Evolutionary conservation across 495 filamentous ascomycete genomes (phyloP).

Genomic region (Neurospora sp.): DNA sequence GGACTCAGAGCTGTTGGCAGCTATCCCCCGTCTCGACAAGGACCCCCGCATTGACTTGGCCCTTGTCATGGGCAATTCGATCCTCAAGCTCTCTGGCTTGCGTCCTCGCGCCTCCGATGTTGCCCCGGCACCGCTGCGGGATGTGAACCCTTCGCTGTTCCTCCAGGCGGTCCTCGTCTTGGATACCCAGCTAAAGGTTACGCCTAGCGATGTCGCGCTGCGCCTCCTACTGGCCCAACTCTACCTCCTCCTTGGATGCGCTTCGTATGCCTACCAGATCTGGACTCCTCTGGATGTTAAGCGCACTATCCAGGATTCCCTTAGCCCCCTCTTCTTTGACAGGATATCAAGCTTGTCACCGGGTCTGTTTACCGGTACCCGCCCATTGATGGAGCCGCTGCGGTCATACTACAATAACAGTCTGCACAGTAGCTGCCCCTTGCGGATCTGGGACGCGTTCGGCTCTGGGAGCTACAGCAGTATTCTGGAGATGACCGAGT

Average conservation of each 20-base stretch:
- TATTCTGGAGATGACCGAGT: slow-evolving; percentile 29
- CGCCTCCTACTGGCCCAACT: slow-evolving; percentile 36
- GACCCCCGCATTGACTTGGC: slow-evolving; percentile 37
- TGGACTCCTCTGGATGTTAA: slow-evolving; percentile 39
- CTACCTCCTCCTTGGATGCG: slow-evolving; percentile 35
- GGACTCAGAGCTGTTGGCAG: slow-evolving; percentile 14
- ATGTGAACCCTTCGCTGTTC: slow-evolving; percentile 22
- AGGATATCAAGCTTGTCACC: slow-evolving; percentile 43
- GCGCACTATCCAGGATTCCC: slow-evolving; percentile 37
- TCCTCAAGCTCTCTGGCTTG: slow-evolving; percentile 35
- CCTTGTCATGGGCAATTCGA: slow-evolving; percentile 32
- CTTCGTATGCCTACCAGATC: slow-evolving; percentile 29
- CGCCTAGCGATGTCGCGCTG: slow-evolving; percentile 27
- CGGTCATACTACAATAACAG: slow-evolving; percentile 26
- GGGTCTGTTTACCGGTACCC: slow-evolving; percentile 25
- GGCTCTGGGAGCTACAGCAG: slow-evolving; percentile 35
- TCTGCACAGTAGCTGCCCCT: slow-evolving; percentile 26
- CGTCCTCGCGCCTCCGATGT: slow-evolving; percentile 4
- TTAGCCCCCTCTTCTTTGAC: slow-evolving; percentile 39
- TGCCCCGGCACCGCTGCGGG: slow-evolving; percentile 18
- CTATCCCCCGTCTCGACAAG: slow-evolving; percentile 18
- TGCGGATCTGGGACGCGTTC: slow-evolving; percentile 33
- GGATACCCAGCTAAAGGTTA: slow-evolving; percentile 29
- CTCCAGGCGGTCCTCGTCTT: slow-evolving; percentile 38
- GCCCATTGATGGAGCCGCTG: slow-evolving; percentile 23